Evolutionary conservation across 1,139 yeast species (phyloP).

Genomic region (Geotrichum aggregatum): DNA sequence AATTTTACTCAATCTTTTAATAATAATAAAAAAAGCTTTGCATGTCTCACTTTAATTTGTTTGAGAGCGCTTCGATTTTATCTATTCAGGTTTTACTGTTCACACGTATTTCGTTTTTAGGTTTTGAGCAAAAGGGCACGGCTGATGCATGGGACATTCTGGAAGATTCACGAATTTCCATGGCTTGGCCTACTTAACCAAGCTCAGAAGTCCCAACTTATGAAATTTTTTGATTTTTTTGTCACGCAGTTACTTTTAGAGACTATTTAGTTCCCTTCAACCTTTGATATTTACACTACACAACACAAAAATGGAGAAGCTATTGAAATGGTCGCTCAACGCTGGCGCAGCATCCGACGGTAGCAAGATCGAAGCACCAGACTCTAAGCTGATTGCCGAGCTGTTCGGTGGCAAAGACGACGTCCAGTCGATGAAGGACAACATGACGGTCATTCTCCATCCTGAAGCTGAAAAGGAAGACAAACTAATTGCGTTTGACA

Average conservation of each 20-base stretch:
- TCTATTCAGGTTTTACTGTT: too few species aligned
- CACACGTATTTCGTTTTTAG: not conserved
- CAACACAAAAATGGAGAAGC: constrained; percentile 62
- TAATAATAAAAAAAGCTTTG: not conserved
- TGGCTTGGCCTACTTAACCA: too few species aligned
- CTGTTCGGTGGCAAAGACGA: constrained; percentile 85
- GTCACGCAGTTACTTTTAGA: not conserved
- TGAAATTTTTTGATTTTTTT: not conserved
- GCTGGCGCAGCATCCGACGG: constrained; percentile 31
- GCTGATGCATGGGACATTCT: not conserved
- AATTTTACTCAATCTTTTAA: too few species aligned
- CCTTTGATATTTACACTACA: not conserved
- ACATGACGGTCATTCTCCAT: constrained; percentile 58
- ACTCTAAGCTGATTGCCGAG: constrained; percentile 70
- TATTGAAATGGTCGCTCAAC: constrained; percentile 84
- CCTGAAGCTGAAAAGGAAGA: constrained; percentile 51
- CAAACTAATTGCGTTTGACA: constrained; percentile 76
- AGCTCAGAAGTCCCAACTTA: too few species aligned
- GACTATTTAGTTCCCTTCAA: not conserved
- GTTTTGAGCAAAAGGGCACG: too few species aligned
- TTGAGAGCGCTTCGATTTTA: too few species aligned
- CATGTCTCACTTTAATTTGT: too few species aligned
- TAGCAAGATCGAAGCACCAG: constrained; percentile 37
- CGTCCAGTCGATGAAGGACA: constrained; percentile 75
- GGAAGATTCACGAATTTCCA: not conserved